Base-by-base conservation (phyloP, 805 yeast genomes). In the Hanseniaspora nectarophila region DNA sequence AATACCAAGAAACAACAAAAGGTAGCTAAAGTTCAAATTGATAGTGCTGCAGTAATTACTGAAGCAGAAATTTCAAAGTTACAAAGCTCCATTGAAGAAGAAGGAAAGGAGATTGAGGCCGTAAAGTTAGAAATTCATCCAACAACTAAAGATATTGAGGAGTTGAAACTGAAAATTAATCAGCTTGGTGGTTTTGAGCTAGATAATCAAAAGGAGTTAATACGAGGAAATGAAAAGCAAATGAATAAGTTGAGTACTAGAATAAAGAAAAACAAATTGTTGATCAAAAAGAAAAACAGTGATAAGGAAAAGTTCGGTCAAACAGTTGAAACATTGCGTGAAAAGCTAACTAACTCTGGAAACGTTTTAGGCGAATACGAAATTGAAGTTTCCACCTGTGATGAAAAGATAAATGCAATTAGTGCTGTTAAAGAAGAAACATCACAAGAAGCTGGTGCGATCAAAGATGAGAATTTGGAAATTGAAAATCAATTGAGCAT, bases 131-230 rank as follows among this genome's bases (percentile, higher is more conserved):
- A 77, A 57, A 78, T 88, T 57, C 66, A 69, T 26, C 78, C 74
- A 31, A 65, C 77, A 39, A 61, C 60, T 12, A 55, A 65, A 6
- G 71, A 75, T 54, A 83, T 92, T 38, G 71, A 73, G 12, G 71
- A 59, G 0, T 67, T 89, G 3, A 89, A 87, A 58, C 85, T 81
- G 53, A 75, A 80, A 61, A 86, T 92, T 37, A 78, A 89, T 85
- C 81, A 84, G 46, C 82, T 86, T 51, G 99, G 99, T 51, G 99
- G 99, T 55, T 81, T 85, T 8, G 80, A 80, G 56, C 71, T 92
- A 56, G 78, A 85, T 53, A 64, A 84, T 55, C 96, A 88, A 60
- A 82, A 79, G 55, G 77, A 94, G 1, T 83, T 80, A 60, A 95
- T 92, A 8, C 88, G 80, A 59, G 82, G 94, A 1, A 70, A 83